These are phyloP conservation scores for Globisporangium paroecandrum DNA, from an alignment of 352 stramenopile genomes.

Conservation along the genomic window DNA sequence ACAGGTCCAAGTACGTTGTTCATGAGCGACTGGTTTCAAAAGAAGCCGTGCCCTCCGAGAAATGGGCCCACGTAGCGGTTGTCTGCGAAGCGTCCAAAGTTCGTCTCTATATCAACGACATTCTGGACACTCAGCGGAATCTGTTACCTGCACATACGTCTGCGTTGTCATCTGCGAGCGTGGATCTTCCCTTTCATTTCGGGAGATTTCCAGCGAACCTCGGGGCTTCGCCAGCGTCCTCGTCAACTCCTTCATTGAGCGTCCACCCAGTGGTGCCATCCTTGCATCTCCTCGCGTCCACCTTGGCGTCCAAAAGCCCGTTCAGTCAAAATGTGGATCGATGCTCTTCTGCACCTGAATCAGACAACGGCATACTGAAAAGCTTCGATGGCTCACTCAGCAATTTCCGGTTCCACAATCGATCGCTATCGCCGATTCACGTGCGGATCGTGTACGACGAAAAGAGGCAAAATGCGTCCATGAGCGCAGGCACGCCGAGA, in stretches of 20 bases:
- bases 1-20: slow-evolving; percentile 12
- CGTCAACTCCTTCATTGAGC: neutral
- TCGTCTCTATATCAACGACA: slow-evolving; percentile 88
- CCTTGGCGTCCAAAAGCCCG: slow-evolving; percentile 6
- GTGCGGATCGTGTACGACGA: slow-evolving; percentile 89
- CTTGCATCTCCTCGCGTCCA: slow-evolving; percentile 1
- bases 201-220: slow-evolving; percentile 23
- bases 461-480: slow-evolving; percentile 28
- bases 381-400: slow-evolving; percentile 83
- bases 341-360: neutral
- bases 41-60: slow-evolving; percentile 45
- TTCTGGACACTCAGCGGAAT: slow-evolving; percentile 79
- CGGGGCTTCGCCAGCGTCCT: neutral
- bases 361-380: slow-evolving; percentile 12
- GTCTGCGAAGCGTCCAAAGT: slow-evolving; percentile 86
- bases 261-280: neutral
- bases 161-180: slow-evolving; percentile 24
- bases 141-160: slow-evolving; percentile 34
- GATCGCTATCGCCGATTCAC: slow-evolving; percentile 89
- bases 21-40: slow-evolving; percentile 77
- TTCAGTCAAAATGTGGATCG: neutral
- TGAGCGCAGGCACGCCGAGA: neutral
- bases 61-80: slow-evolving; percentile 85
- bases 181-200: slow-evolving; percentile 58
- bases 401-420: slow-evolving; percentile 88